A percentile compares a stretch with the other conserved stretches of the same genome.
Evolutionary conservation across 78 protist species (phyloP).

Genomic region (Polysphondylium violaceum): DNA sequence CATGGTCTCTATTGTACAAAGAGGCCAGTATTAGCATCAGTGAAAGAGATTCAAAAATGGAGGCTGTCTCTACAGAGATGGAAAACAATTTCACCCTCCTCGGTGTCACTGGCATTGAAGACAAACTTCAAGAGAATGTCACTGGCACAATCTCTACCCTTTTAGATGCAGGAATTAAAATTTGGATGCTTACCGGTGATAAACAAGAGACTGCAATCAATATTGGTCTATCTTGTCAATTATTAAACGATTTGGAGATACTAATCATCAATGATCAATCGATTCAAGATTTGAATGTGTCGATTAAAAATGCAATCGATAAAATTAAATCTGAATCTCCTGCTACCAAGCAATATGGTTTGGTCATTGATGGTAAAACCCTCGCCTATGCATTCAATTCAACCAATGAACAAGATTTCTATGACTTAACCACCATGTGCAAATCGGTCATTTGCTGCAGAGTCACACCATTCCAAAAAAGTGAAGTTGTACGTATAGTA

Average conservation of each 20-base stretch:
- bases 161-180: constrained; percentile 83
- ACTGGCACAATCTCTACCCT: constrained; percentile 84
- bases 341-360: constrained; percentile 4
- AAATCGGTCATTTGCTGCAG: constrained; percentile 90
- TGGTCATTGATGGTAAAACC: constrained; percentile 75
- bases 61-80: constrained; percentile 52
- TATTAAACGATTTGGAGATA: constrained; percentile 19
- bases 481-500: constrained; percentile 57
- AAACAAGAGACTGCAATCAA: constrained; percentile 98
- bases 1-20: constrained; percentile 36
- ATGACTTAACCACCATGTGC: constrained; percentile 48
- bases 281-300: background rate
- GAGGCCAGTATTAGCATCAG: constrained; percentile 57
- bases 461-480: constrained; percentile 93
- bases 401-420: constrained; percentile 49
- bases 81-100: constrained; percentile 83
- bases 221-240: constrained; percentile 88
- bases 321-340: background rate
- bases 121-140: constrained; percentile 95
- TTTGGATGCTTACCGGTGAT: constrained; percentile 99
- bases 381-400: constrained; percentile 1
- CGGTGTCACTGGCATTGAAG: constrained; percentile 96
- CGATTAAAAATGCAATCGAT: background rate
- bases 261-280: constrained; percentile 23
- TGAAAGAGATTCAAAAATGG: constrained; percentile 29